phyloP scores from a whole-genome alignment of 768 basidiomycete species.

The Mycena albidolilacea region DNA sequence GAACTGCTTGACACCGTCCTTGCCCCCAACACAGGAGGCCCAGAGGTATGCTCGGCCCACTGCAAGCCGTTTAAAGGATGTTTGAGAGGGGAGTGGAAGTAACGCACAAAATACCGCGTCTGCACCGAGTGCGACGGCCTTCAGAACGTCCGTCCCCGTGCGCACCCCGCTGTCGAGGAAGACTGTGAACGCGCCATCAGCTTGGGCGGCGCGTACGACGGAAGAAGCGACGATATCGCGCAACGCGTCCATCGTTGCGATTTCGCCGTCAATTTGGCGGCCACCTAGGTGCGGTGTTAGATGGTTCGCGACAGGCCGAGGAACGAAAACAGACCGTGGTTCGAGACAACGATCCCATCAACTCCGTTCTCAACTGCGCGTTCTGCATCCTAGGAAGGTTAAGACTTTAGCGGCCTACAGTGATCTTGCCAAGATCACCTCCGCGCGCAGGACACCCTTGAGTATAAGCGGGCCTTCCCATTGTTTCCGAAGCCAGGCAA shows the following conservation, averaged over 20 bases:
- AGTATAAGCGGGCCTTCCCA: not conserved
- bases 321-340: not conserved
- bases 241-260: not conserved
- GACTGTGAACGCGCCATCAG: not conserved
- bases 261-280: not conserved
- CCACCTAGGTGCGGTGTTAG: not conserved
- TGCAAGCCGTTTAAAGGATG: not conserved
- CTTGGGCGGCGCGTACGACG: not conserved
- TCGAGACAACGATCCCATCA: not conserved
- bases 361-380: not conserved
- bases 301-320: not conserved
- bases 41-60: not conserved
- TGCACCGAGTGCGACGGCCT: not conserved
- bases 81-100: not conserved
- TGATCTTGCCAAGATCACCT: not conserved
- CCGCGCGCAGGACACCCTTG: not conserved
- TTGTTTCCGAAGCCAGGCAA: not conserved
- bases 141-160: not conserved
- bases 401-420: not conserved
- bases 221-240: not conserved
- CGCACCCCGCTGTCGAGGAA: constrained; percentile 1
- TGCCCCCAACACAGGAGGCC: not conserved
- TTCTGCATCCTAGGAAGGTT: not conserved
- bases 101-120: not conserved
- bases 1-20: not conserved